phyloP scores from a whole-genome alignment of 2,329 filamentous ascomycete genomes.

The Capronia epimyces region DNA sequence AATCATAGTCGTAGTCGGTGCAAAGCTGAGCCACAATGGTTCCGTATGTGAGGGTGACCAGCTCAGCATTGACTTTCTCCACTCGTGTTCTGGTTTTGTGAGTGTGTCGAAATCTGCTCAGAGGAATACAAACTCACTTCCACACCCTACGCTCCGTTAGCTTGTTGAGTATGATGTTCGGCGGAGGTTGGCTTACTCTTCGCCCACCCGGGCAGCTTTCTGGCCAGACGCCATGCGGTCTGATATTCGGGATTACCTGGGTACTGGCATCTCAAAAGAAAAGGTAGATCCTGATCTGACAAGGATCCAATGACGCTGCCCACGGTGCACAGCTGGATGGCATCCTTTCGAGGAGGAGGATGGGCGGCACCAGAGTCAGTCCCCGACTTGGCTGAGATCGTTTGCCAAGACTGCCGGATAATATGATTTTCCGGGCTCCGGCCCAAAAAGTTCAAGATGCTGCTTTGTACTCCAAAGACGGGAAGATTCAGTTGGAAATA shows the following conservation, averaged over 20 bases:
- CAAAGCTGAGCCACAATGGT: slow-evolving; percentile 95
- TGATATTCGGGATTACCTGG: background rate
- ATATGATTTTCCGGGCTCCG: slow-evolving; percentile 4
- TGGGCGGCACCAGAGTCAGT: background rate
- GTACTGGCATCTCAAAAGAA: slow-evolving; percentile 7
- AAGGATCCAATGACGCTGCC: background rate
- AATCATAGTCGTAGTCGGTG: slow-evolving; percentile 92
- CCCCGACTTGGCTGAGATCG: background rate
- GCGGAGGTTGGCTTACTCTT: slow-evolving; percentile 57
- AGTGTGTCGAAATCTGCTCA: slow-evolving; percentile 1
- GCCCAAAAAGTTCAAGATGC: slow-evolving; percentile 16
- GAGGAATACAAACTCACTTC: slow-evolving; percentile 63
- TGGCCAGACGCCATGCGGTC: slow-evolving; percentile 35
- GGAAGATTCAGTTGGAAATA: slow-evolving; percentile 12
- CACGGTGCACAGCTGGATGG: background rate
- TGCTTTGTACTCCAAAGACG: slow-evolving; percentile 21
- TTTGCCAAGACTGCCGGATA: slow-evolving; percentile 1
- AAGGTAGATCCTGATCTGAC: background rate
- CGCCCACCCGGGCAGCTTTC: slow-evolving; percentile 64
- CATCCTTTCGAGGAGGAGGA: background rate
- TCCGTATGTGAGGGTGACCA: slow-evolving; percentile 95
- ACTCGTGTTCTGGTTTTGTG: slow-evolving; percentile 66
- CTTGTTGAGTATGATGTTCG: background rate
- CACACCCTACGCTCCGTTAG: slow-evolving; percentile 60
- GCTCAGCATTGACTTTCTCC: slow-evolving; percentile 96